A percentile compares a stretch with the other conserved stretches of the same genome.
These are phyloP conservation scores for Chlamydomonas eustigma DNA, from an alignment of 139 green algal species.

Conservation along the genomic window DNA sequence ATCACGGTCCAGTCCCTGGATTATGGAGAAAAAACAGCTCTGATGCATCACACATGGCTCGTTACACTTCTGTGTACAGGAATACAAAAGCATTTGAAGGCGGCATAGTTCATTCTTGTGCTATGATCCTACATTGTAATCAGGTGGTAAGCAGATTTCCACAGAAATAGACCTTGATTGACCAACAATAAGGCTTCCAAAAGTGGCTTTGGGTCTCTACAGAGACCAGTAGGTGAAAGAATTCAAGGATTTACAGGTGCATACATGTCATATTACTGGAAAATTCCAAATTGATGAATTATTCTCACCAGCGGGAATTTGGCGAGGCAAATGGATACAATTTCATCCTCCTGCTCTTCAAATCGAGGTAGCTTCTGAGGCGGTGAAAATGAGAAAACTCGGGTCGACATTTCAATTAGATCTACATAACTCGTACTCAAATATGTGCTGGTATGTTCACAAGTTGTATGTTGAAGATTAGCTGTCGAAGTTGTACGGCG, in stretches of 20 bases:
- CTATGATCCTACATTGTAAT: constrained; percentile 4
- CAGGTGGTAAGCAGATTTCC: background rate
- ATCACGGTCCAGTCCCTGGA: background rate
- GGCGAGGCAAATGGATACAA: constrained; percentile 3
- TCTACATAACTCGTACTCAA: too few relatives aligned
- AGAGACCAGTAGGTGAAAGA: background rate
- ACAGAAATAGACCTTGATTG: constrained; percentile 1
- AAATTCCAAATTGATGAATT: background rate
- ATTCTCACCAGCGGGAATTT: constrained; percentile 12
- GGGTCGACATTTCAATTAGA: background rate
- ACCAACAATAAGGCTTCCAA: background rate
- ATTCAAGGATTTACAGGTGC: background rate
- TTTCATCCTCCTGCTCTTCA: background rate
- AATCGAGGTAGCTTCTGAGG: background rate
- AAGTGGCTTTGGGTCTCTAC: constrained; percentile 10
- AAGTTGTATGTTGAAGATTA: too few relatives aligned
- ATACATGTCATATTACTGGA: background rate
- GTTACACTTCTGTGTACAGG: background rate
- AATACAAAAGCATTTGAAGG: background rate
- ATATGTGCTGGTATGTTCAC: too few relatives aligned
- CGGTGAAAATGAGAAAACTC: constrained; percentile 6
- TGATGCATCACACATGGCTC: background rate
- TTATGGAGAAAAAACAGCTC: background rate
- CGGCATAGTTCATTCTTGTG: background rate
- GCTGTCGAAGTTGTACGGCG: too few relatives aligned